phyloP scores from a whole-genome alignment of 164 flowering plant species.

The Chimonanthus praecox region DNA sequence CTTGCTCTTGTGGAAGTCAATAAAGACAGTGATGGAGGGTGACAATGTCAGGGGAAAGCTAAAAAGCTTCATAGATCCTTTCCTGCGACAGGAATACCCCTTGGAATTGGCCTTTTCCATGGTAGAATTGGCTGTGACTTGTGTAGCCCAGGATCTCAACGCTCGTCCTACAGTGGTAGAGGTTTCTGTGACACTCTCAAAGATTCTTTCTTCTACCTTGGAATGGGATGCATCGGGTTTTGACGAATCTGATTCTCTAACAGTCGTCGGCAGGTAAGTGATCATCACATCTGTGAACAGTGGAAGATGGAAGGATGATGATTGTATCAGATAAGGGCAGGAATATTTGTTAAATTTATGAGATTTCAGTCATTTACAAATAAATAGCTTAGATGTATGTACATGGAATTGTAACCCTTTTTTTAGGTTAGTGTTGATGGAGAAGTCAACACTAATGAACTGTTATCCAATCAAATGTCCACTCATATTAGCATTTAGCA shows the following conservation, averaged over 20 bases:
- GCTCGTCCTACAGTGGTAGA: conserved; percentile 47
- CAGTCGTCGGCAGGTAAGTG: conserved; percentile 17
- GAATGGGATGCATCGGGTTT: conserved; percentile 72
- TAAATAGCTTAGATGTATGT: too few species aligned
- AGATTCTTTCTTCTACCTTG: conserved; percentile 48
- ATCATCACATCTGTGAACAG: too few species aligned
- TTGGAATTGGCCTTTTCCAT: conserved; percentile 53
- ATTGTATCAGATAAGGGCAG: too few species aligned
- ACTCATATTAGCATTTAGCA: too few species aligned
- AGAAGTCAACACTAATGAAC: too few species aligned
- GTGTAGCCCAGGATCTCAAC: conserved; percentile 44
- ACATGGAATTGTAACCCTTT: too few species aligned
- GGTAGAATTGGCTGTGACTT: conserved; percentile 49
- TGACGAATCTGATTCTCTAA: conserved; percentile 29
- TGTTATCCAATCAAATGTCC: too few species aligned
- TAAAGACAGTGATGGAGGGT: conserved; percentile 41
- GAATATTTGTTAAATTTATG: too few species aligned
- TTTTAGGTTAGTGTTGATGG: too few species aligned
- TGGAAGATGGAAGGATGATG: too few species aligned
- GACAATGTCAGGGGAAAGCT: conserved; percentile 55
- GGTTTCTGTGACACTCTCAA: conserved; percentile 40
- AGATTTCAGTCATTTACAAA: too few species aligned
- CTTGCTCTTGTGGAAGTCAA: conserved; percentile 22
- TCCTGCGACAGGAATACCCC: conserved; percentile 41
- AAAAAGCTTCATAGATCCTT: conserved; percentile 25